Conservation (phyloP, 1,284 basidiomycete species). For the Ustilago xerochloae region DNA sequence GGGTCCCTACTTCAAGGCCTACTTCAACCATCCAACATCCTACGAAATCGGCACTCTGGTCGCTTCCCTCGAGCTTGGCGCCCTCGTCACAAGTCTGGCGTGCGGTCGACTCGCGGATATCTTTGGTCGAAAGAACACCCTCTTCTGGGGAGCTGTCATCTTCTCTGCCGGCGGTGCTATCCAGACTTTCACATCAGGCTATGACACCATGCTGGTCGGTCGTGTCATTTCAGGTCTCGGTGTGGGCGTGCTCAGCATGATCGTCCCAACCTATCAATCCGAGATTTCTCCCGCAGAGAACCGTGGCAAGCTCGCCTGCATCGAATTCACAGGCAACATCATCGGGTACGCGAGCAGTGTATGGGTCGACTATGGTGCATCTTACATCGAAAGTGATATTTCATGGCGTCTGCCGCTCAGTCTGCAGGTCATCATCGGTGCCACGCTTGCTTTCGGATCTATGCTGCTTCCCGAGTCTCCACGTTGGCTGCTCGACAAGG, state of each 20-base stretch:
- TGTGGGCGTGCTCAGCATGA: conserved; percentile 86
- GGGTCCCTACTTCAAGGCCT: conserved; percentile 84
- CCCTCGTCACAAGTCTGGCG: conserved; percentile 81
- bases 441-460: conserved; percentile 83
- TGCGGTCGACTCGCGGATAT: conserved; percentile 88
- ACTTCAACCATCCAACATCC: conserved; percentile 74
- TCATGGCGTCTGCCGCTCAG: conserved; percentile 70
- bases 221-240: conserved; percentile 90
- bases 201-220: conserved; percentile 86
- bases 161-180: conserved; percentile 89
- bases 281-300: conserved; percentile 95
- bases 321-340: conserved; percentile 90
- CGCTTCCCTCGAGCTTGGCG: conserved; percentile 87
- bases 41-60: conserved; percentile 77
- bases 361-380: conserved; percentile 83
- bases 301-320: conserved; percentile 76
- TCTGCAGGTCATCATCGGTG: conserved; percentile 77
- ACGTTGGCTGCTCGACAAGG: conserved; percentile 91
- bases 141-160: conserved; percentile 85
- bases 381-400: conserved; percentile 73
- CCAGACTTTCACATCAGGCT: conserved; percentile 88
- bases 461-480: conserved; percentile 92
- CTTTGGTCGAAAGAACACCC: conserved; percentile 85
- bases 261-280: conserved; percentile 96
- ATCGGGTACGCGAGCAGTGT: conserved; percentile 94